Base-by-base conservation (phyloP, 208 protist genomes). In the Trypanosoma melophagium region DNA sequence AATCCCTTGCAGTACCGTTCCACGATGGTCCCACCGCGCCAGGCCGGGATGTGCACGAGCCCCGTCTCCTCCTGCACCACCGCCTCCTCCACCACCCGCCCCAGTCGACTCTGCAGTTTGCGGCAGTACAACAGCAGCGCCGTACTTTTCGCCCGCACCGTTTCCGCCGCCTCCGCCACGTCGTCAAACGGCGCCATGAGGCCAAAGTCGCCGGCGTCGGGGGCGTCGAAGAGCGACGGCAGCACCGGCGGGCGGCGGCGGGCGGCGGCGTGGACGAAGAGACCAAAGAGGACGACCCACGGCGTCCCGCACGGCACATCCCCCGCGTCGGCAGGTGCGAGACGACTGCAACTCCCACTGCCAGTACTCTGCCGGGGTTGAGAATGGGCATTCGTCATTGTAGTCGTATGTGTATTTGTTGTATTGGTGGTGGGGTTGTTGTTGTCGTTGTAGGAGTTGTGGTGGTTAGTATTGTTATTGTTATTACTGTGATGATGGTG, bases 21-120 rank as follows among this genome's bases (percentile, higher is more conserved):
- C 21, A 65, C 47, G 19, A 79, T 64, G 22, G 51, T 67, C 17
- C 68, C 66, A 0, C 74, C 67, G 25, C 66, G 74, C 35, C 56
- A 68, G 17, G 54, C 31, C 1, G 74, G 63, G 41, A 66, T 65
- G 19, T 58, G 22, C 24, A 72, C 57, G 16, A 51, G 44, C 16
- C 73, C 66, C 16, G 50, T 22, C 44, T 76, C 69, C 53, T 80
- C 75, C 19, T 70, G 56, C 50, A 76, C 59, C 12, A 71, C 69
- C 17, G 63, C 75, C 14, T 74, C 75, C 45, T 76, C 69, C 13
- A 80, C 21, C 13, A 76, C 58, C 16, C 65, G 55, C n/a, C 60
- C 63, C 28, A 80, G 24, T 14, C 63, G 71, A 16, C 42, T 42
- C 24, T 77, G 71, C 44, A 77, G n/a, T 57, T 70, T 71, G 44